Base-by-base conservation (phyloP, 1,284 basidiomycete species). In the Somion occarium region DNA sequence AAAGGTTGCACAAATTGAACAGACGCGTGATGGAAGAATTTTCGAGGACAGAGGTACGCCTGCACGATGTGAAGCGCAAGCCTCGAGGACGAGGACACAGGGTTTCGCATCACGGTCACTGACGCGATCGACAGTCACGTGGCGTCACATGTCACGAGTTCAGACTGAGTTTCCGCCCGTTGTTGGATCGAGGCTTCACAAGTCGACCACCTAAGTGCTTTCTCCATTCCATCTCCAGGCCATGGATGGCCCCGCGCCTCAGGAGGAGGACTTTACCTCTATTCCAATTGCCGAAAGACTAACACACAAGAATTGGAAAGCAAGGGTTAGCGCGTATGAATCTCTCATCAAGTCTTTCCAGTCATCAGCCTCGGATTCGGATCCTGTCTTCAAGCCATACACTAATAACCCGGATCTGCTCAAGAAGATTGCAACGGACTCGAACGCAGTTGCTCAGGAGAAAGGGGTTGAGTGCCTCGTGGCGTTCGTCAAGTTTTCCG, bases 401-500 rank as follows among this genome's bases (percentile, higher is more conserved):
- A 68, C 90, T 59, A 83, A 79, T 68, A 85, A 87, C 58, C 71
- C 82, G 7, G 89, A 91, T 66, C 69, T 85, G 38, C 81, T 97
- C 58, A 92, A 89, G 76, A 94, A 87, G 71, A 92, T 95, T 65
- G 89, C 76, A 37, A 84, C 84, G 2, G 97, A 99, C 65, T 76
- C 93, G 1, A 99, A 99, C 69, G 97, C 91, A 12, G 96, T 98
- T 26, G 95, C 97, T 11, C 97, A 99, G 70, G 97, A 99, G 75
- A 98, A 97, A 67, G 97, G 91, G 30, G 79, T 97, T 19, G 89
- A 97, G 69, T 88, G 91, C 62, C 71, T 96, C 38, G 79, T 90
- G 58, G 76, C 88, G 13, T 82, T 98, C 56, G 85, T 98, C 57
- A 91, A 93, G 70, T 93, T 88, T 63, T 92, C 93, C 18, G 97